Conservation (phyloP, 441 rosid genomes). For the Theobroma grandiflorum region DNA sequence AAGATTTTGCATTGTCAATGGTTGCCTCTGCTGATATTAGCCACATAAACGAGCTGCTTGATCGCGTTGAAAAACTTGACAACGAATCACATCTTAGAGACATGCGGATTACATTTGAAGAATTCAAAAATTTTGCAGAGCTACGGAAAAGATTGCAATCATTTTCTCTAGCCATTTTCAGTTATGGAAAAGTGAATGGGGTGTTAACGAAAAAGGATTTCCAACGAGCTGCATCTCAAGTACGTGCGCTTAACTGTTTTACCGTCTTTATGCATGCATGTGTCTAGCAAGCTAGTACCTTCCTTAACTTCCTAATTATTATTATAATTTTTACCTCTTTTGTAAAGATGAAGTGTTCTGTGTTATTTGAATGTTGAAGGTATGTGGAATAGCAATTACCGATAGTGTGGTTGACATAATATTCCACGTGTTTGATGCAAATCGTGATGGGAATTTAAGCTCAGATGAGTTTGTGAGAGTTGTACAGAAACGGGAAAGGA, state of each 20-base stretch:
- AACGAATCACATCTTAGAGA: slow-evolving; percentile 43
- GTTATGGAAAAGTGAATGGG: slow-evolving; percentile 67
- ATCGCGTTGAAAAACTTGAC: slow-evolving; percentile 55
- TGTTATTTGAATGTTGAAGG: slow-evolving; percentile 33
- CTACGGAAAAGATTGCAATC: slow-evolving; percentile 53
- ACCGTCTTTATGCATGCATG: too few species aligned
- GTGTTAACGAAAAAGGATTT: slow-evolving; percentile 57
- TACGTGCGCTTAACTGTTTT: background rate
- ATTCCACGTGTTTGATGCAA: slow-evolving; percentile 61
- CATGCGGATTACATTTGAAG: slow-evolving; percentile 51
- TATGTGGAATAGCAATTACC: slow-evolving; percentile 57
- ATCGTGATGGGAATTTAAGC: slow-evolving; percentile 61
- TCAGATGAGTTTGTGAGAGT: slow-evolving; percentile 62
- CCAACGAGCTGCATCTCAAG: slow-evolving; percentile 73
- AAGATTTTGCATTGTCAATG: slow-evolving; percentile 71
- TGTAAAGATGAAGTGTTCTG: background rate
- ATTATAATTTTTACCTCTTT: background rate
- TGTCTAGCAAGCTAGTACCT: too few species aligned
- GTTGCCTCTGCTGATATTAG: slow-evolving; percentile 71
- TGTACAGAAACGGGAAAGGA: slow-evolving; percentile 49
- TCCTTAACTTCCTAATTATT: background rate
- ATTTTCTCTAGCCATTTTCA: slow-evolving; percentile 65
- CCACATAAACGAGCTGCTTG: slow-evolving; percentile 53
- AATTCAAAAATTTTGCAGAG: slow-evolving; percentile 62
- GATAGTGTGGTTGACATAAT: slow-evolving; percentile 56